These are phyloP conservation scores for Nothomitra cinnamomea DNA, from an alignment of 2,329 filamentous ascomycete species.

Conservation along the genomic window DNA sequence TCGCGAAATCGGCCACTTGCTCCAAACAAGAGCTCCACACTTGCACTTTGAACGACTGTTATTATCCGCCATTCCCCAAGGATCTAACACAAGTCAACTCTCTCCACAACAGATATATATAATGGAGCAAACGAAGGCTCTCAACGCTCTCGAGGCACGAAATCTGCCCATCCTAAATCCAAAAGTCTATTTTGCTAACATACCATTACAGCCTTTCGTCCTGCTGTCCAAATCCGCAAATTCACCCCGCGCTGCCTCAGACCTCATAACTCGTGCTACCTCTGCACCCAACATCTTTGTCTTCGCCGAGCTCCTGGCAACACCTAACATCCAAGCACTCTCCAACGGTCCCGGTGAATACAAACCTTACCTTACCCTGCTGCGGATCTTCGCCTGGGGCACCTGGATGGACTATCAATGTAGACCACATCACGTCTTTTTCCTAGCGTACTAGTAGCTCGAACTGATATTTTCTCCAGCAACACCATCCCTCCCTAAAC, in stretches of 20 bases:
- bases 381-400: slow-evolving; percentile 84
- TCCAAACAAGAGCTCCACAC: background rate
- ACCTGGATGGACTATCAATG: slow-evolving; percentile 61
- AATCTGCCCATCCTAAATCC: slow-evolving; percentile 73
- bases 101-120: no score
- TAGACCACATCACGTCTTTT: slow-evolving; percentile 13
- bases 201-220: slow-evolving; percentile 65
- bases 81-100: background rate
- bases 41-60: background rate
- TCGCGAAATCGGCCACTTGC: no score
- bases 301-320: slow-evolving; percentile 82
- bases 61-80: background rate
- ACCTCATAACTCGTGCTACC: slow-evolving; percentile 75
- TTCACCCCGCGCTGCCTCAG: slow-evolving; percentile 67
- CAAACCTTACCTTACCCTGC: slow-evolving; percentile 45
- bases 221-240: slow-evolving; percentile 74
- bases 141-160: slow-evolving; percentile 65
- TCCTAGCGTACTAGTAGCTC: background rate
- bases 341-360: slow-evolving; percentile 42
- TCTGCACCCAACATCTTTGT: slow-evolving; percentile 80
- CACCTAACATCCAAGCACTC: slow-evolving; percentile 62
- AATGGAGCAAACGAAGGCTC: slow-evolving; percentile 60
- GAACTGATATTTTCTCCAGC: slow-evolving; percentile 17
- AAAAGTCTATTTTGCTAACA: slow-evolving; percentile 42
- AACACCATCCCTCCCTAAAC: slow-evolving; percentile 44